A percentile compares a stretch with the other conserved stretches of the same genome.
phyloP scores from a whole-genome alignment of 495 filamentous ascomycete genomes.

The Pseudomonodictys pantanalensis region DNA sequence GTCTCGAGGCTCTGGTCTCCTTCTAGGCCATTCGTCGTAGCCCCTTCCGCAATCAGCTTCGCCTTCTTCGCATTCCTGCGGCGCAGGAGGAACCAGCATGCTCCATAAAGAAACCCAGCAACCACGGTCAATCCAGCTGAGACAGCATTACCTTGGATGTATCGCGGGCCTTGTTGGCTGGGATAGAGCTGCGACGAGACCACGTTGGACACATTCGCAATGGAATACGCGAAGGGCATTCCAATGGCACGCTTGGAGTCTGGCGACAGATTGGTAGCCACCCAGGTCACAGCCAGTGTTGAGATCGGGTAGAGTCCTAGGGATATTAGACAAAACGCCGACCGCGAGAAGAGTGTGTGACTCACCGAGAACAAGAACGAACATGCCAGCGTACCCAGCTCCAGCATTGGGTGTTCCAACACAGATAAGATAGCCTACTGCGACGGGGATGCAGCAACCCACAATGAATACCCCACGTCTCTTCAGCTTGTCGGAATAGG shows the following conservation, averaged over 20 bases:
- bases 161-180: constrained; percentile 1
- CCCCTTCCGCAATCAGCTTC: constrained; percentile 1
- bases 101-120: not conserved
- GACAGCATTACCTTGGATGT: not conserved
- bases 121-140: not conserved
- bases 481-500: constrained; percentile 14
- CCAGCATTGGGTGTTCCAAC: constrained; percentile 10
- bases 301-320: constrained; percentile 1
- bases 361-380: constrained; percentile 26
- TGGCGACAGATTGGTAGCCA: not conserved
- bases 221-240: not conserved
- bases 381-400: constrained; percentile 30
- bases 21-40: not conserved
- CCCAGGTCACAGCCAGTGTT: not conserved
- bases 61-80: not conserved
- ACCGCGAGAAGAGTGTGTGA: too few species aligned
- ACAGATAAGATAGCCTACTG: constrained; percentile 14
- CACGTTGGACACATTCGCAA: not conserved
- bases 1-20: not conserved
- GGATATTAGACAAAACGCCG: too few species aligned
- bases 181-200: constrained; percentile 4
- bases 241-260: not conserved
- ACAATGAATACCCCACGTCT: constrained; percentile 13
- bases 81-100: not conserved
- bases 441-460: not conserved